Evolutionary conservation across 768 basidiomycete species (phyloP), one percentile per base, ranked within the genome.

Genomic region (Trametes cubensis): DNA sequence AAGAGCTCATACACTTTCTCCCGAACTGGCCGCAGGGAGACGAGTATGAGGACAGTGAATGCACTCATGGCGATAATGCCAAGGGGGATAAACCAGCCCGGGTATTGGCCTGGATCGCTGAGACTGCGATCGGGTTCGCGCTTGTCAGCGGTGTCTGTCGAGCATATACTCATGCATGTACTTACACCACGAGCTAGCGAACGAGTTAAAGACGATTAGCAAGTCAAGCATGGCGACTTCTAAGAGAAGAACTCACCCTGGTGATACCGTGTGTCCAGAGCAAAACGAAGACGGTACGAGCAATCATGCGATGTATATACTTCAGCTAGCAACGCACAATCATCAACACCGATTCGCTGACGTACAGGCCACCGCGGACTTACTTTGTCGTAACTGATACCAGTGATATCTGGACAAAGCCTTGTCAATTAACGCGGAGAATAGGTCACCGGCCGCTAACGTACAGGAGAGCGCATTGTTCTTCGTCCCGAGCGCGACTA

Each of bases 401-500:
- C 83, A 3, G 84, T 85, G 28, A 85, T 65, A 28, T 77, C 83
- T 85, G 60, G 5, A 4, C 30, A 15, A 7, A 30, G 13, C 6
- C 0, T 28, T 57, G 21, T 45, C 41, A 45, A 11, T 46, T 6
- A 42, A 53, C 14, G 25, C 23, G 23, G 48, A 45, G 23, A 0
- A 17, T 42, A 1, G 20, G 53, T n/a, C 17, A 48, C n/a, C 20
- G 45, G n/a, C 1, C 14, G 20, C 18, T 15, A 30, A 68, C 78
- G 25, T 64, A 79, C 78, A 69, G 0, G 75, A 70, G 26, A 84
- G 72, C 21, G 84, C 69, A 60, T 87, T 87, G 70, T 88, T 87
- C 73, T 83, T 83, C 62, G 82, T 83, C 2, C 84, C 85, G 23
- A 89, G 78, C 2, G 80, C 85, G 17, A 80, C 76, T 67, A 87